These are phyloP conservation scores for Panicum miliaceum DNA, from an alignment of 176 grass and related monocot genomes.

Conservation along the genomic window DNA sequence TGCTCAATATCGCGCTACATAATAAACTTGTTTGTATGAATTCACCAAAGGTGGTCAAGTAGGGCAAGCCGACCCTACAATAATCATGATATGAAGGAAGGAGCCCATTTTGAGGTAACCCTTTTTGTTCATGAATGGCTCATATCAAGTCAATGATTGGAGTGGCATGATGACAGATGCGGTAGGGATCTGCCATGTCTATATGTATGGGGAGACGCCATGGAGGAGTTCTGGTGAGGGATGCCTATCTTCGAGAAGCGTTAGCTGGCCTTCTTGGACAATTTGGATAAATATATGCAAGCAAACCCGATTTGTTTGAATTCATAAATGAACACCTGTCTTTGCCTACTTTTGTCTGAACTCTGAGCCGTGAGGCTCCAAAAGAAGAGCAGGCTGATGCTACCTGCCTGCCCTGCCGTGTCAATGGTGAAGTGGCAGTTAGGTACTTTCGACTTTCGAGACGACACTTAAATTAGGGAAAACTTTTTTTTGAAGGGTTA, in stretches of 20 bases:
- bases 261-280: background rate
- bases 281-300: background rate
- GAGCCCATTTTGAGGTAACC: background rate
- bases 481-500: background rate
- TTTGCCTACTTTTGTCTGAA: slow-evolving; percentile 35
- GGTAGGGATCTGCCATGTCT: background rate
- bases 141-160: slow-evolving; percentile 29
- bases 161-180: background rate
- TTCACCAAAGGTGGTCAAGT: no score
- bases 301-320: background rate
- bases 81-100: background rate
- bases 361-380: background rate
- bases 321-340: background rate
- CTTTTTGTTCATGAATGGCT: background rate
- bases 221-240: background rate
- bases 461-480: background rate
- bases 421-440: slow-evolving; percentile 7
- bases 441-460: background rate
- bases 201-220: background rate
- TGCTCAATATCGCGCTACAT: no score
- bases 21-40: no score
- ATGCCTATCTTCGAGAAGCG: background rate
- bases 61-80: background rate
- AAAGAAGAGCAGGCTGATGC: background rate
- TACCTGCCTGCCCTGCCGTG: slow-evolving; percentile 9